Base-by-base conservation (phyloP, 2,329 filamentous ascomycete genomes). In the Botrytis byssoidea region DNA sequence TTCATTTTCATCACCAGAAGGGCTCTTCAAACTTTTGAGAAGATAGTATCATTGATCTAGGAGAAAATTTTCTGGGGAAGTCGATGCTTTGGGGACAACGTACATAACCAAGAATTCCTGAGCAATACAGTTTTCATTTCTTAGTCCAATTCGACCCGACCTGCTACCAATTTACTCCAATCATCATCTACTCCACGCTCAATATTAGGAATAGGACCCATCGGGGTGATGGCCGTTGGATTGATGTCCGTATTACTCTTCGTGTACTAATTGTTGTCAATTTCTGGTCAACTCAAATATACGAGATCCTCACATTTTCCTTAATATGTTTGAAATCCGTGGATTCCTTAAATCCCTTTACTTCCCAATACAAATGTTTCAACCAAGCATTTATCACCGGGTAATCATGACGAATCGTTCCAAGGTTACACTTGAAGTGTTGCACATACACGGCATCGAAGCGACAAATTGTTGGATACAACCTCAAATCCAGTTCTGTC, bases 121-220 rank as follows among this genome's bases (percentile, higher is more conserved):
- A 68, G 51, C n/a, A 55, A 1, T 22, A 42, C 25, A 14, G 9
- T 25, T 79, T 94, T 90, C 20, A 93, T 96, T 79, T 90, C 90
- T 82, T 93, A 97, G 74, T 97, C 85, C 80, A 92, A 90, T 0
- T 93, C 92, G 10, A 97, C 90, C 79, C 93, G 95, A 3, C 97
- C 94, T 0, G 95, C 94, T 0, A 92, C 94, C 74, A 97, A 85
- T 32, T 89, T 91, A 78, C 35, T 57, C 66, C 66, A 68, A 42
- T 68, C 66, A 12, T 57, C 9, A 22, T 68, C 48, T 8, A 92
- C 90, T 77, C 92, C 84, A 6, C 88, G 88, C 82, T 98, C 80
- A 75, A 98, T 91, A 84, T 97, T 87, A 66, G 95, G 95, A 80
- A 94, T 79, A 12, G 95, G 95, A 0, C 95, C 95, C 55, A 97